Evolutionary conservation across 306 rosid genomes (phyloP).

Genomic region (Vicia villosa): DNA sequence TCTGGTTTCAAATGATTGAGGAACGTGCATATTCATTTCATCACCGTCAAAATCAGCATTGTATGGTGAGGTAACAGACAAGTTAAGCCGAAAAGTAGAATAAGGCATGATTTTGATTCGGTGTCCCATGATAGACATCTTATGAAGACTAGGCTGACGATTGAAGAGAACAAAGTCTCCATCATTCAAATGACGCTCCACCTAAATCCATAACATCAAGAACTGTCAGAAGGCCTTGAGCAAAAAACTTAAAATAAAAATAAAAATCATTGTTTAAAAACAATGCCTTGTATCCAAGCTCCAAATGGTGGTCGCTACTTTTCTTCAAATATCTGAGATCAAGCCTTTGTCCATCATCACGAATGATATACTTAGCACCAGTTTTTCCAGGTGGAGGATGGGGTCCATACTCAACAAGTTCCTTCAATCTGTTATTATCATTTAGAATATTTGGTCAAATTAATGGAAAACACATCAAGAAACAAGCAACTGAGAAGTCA

Average conservation of each 20-base stretch:
- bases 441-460: constrained; percentile 6
- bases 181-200: constrained; percentile 97
- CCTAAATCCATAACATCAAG: constrained; percentile 57
- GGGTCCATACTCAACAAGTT: constrained; percentile 95
- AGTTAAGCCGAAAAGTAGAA: constrained; percentile 89
- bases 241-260: background rate
- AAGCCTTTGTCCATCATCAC: constrained; percentile 98
- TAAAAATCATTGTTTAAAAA: constrained; percentile 9
- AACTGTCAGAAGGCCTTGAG: constrained; percentile 19
- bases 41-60: constrained; percentile 99
- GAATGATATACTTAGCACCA: constrained; percentile 97
- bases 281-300: constrained; percentile 93
- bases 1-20: constrained; percentile 98
- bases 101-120: constrained; percentile 99
- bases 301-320: constrained; percentile 98
- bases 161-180: constrained; percentile 97
- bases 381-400: constrained; percentile 99
- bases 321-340: constrained; percentile 97
- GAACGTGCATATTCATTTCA: constrained; percentile 99
- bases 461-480: background rate
- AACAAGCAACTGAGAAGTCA: constrained; percentile 20
- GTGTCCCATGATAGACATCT: constrained; percentile 99
- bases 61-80: constrained; percentile 94
- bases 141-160: constrained; percentile 99
- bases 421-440: constrained; percentile 70